Percentiles rank a stretch among this genome's conserved stretches.
These are phyloP conservation scores for Colletotrichum sp. DNA, from an alignment of 2,329 filamentous ascomycete species.

Conservation along the genomic window DNA sequence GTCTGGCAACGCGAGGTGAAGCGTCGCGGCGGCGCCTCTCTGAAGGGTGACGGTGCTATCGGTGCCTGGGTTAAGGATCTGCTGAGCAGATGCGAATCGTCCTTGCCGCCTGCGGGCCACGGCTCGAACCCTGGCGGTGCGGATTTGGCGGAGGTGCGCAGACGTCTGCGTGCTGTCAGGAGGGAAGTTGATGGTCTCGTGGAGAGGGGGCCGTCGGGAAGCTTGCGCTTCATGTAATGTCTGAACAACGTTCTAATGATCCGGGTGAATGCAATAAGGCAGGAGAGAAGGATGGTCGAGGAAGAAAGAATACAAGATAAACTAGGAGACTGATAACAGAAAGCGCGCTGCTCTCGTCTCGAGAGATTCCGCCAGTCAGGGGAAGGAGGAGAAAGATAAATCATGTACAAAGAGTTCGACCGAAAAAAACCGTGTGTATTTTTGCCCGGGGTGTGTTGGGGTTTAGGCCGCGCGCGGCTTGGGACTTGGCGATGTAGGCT, in stretches of 20 bases:
- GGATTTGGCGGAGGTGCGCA: conserved; percentile 48
- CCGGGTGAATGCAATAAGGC: neutral
- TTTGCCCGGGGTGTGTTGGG: conserved; percentile 10
- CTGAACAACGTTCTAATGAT: neutral
- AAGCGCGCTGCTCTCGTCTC: neutral
- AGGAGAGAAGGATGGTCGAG: neutral
- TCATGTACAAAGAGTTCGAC: conserved; percentile 15
- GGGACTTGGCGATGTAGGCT: conserved; percentile 19
- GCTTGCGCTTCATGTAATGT: conserved; percentile 50
- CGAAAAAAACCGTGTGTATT: neutral
- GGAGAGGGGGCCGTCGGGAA: conserved; percentile 45
- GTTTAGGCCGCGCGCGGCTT: conserved; percentile 15
- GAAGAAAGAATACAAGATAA: neutral
- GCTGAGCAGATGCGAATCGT: conserved; percentile 53
- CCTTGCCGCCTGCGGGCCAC: conserved; percentile 42
- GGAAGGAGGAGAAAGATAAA: neutral
- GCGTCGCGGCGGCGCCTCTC: conserved; percentile 44
- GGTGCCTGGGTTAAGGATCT: conserved; percentile 54
- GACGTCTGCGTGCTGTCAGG: conserved; percentile 45
- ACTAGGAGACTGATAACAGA: neutral
- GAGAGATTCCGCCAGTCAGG: neutral
- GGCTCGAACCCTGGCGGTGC: conserved; percentile 49
- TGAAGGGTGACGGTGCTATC: conserved; percentile 41
- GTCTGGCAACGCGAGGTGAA: conserved; percentile 56
- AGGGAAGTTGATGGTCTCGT: conserved; percentile 49